Percentiles rank a stretch among this genome's conserved stretches.
Conservation (phyloP, 2,329 filamentous ascomycete species). For the Boeremia exigua region DNA sequence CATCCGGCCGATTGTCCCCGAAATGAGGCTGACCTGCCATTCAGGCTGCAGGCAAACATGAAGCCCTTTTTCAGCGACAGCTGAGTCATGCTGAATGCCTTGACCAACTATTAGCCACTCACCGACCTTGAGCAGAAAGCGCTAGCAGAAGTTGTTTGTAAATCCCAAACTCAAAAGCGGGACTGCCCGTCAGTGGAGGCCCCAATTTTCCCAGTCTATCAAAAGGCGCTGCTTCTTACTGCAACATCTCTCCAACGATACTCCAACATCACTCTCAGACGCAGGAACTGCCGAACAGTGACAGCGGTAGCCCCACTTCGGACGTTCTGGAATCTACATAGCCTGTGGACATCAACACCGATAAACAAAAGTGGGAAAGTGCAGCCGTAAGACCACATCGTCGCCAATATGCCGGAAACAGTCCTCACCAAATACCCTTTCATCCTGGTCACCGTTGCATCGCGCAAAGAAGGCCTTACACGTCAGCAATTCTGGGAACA, state of each 20-base stretch:
- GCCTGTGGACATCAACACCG: not conserved
- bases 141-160: slow-evolving; percentile 2
- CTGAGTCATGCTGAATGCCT: slow-evolving; percentile 5
- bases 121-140: not conserved
- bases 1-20: slow-evolving; percentile 9
- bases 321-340: not conserved
- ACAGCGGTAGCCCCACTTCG: slow-evolving; percentile 10
- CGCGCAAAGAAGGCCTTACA: slow-evolving; percentile 21
- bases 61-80: not conserved
- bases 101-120: not conserved
- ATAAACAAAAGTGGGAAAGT: not conserved
- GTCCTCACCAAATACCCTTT: slow-evolving; percentile 22
- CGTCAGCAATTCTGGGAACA: slow-evolving; percentile 22
- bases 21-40: not conserved
- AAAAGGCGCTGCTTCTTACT: not conserved
- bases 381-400: not conserved
- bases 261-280: not conserved
- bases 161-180: slow-evolving; percentile 11
- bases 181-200: slow-evolving; percentile 6
- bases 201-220: slow-evolving; percentile 6
- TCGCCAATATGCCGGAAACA: slow-evolving; percentile 15
- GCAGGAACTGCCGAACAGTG: slow-evolving; percentile 1
- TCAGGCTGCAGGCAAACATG: not conserved
- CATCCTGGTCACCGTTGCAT: slow-evolving; percentile 20
- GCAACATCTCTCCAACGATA: not conserved